Evolutionary conservation across 1,284 basidiomycete genomes (phyloP).

Genomic region (Fomitopsis betulina): DNA sequence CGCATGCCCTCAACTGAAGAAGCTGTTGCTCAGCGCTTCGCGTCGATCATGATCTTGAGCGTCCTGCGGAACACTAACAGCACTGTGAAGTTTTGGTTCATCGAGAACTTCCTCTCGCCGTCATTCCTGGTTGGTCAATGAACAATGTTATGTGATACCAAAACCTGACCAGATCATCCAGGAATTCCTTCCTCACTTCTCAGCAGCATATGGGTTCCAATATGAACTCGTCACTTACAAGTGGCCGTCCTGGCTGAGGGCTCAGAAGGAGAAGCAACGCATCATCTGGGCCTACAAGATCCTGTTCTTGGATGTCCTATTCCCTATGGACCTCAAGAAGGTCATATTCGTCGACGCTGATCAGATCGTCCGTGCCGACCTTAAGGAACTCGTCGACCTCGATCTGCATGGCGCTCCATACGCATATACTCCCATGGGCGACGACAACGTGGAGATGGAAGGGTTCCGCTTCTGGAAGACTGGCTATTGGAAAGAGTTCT

Average conservation of each 20-base stretch:
- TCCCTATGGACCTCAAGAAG: constrained; percentile 97
- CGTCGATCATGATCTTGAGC: constrained; percentile 96
- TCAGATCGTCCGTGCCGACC: constrained; percentile 94
- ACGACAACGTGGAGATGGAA: constrained; percentile 93
- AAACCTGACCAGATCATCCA: constrained; percentile 24
- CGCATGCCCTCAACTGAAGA: not conserved
- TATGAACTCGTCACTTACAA: constrained; percentile 98
- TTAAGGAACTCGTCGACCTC: constrained; percentile 89
- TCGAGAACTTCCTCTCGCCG: constrained; percentile 97
- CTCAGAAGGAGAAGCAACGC: constrained; percentile 95
- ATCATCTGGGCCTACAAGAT: constrained; percentile 99
- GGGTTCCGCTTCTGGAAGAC: constrained; percentile 98
- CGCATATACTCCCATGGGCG: constrained; percentile 96
- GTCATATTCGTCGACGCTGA: constrained; percentile 99
- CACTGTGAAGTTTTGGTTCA: constrained; percentile 99
- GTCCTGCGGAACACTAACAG: constrained; percentile 92
- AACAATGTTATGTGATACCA: not conserved
- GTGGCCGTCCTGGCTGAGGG: constrained; percentile 97
- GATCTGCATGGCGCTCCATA: constrained; percentile 91
- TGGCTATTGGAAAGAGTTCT: constrained; percentile 88
- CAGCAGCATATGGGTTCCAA: constrained; percentile 87
- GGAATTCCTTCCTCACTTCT: constrained; percentile 94
- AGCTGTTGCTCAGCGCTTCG: constrained; percentile 71
- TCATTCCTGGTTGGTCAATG: constrained; percentile 76
- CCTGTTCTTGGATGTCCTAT: constrained; percentile 95